Evolutionary conservation across 805 yeast species (phyloP).

Genomic region (Wickerhamomyces chaumierensis): DNA sequence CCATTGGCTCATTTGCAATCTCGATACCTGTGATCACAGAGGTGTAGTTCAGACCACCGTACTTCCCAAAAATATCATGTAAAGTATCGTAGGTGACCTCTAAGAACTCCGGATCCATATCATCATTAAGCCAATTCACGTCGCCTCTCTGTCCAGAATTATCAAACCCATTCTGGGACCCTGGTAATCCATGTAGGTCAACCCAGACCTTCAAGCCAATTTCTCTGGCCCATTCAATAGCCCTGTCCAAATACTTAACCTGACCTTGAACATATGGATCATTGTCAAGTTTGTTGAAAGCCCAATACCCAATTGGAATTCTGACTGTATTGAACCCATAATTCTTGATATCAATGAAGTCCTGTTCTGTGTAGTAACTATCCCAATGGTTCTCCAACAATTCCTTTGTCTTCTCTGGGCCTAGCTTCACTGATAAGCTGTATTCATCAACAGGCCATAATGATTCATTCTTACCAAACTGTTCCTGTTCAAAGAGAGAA

Average conservation of each 20-base stretch:
- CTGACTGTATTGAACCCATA: constrained; percentile 62
- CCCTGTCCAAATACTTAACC: constrained; percentile 48
- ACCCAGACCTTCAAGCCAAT: constrained; percentile 57
- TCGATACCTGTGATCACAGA: constrained; percentile 63
- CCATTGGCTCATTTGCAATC: constrained; percentile 63
- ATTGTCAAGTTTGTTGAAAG: constrained; percentile 27
- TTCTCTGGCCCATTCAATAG: constrained; percentile 55
- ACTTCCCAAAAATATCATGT: constrained; percentile 37
- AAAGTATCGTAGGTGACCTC: constrained; percentile 39
- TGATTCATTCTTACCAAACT: constrained; percentile 21
- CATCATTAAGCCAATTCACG: constrained; percentile 29
- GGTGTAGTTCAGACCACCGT: constrained; percentile 33
- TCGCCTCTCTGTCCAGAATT: constrained; percentile 55
- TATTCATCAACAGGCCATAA: constrained; percentile 51
- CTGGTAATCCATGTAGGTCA: constrained; percentile 76
- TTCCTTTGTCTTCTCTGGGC: constrained; percentile 30
- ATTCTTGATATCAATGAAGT: constrained; percentile 36
- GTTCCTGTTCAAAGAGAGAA: constrained; percentile 32
- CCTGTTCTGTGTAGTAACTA: constrained; percentile 46
- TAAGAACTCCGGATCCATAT: constrained; percentile 23
- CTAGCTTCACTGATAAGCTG: constrained; percentile 36
- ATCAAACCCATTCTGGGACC: constrained; percentile 81
- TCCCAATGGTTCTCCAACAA: constrained; percentile 44
- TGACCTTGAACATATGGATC: constrained; percentile 66
- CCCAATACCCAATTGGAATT: constrained; percentile 78